Evolutionary conservation across 257 asterid species (phyloP).

Genomic region (Haberlea rhodopensis): DNA sequence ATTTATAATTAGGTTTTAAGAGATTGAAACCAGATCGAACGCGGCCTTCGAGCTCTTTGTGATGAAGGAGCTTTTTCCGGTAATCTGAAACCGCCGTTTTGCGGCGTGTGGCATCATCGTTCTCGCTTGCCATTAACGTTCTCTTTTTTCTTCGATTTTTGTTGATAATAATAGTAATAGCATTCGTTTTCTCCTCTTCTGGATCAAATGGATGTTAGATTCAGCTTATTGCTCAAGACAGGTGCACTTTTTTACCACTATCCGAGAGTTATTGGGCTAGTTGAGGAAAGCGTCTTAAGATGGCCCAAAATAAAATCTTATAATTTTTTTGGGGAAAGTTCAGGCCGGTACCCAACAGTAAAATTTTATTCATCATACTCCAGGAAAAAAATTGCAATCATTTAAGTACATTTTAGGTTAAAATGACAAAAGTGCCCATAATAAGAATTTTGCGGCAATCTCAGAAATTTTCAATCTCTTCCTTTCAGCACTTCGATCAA

Average conservation of each 20-base stretch:
- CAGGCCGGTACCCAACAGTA: no score
- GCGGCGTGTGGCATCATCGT: conserved; percentile 49
- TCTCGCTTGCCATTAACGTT: conserved; percentile 43
- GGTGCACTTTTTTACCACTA: background rate
- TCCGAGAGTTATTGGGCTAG: background rate
- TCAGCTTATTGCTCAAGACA: background rate
- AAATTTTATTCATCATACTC: no score
- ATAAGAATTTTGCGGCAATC: no score
- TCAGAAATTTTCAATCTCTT: no score
- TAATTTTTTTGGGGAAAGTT: no score
- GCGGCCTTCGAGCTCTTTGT: conserved; percentile 67
- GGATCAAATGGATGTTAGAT: background rate
- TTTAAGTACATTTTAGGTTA: no score
- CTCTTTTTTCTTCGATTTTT: background rate
- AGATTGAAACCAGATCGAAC: conserved; percentile 49
- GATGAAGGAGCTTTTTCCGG: conserved; percentile 60
- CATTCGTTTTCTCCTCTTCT: no score
- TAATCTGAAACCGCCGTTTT: conserved; percentile 47
- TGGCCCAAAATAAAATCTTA: background rate
- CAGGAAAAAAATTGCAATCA: no score
- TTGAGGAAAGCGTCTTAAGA: background rate
- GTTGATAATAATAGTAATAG: no score
- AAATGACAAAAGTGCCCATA: no score
- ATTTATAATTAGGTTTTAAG: conserved; percentile 31
- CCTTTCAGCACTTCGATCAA: no score